Evolutionary conservation across 139 green algal species (phyloP), one percentile per base, ranked within the genome.

Genomic region (Haematococcus lacustris): DNA sequence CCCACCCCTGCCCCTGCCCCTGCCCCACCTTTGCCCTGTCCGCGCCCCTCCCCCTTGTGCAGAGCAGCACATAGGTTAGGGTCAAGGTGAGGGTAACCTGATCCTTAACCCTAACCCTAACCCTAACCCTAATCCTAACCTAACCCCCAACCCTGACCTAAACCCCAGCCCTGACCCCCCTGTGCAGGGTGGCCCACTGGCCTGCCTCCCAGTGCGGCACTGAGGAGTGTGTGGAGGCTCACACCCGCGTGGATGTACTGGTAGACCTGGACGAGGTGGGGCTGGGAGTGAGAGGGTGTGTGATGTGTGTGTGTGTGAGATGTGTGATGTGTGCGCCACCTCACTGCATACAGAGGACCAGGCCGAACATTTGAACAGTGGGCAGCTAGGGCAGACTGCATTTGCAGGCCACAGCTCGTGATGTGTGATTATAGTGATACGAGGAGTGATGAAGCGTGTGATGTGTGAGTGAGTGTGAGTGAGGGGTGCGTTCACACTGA

Each of bases 221-320:
- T 1, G 89, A 96, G 76, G 89, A 93, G 63, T 96, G 90, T 60
- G 86, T 94, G 61, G 90, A 96, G 71, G 89, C 89, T 26, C 90
- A 96, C 78, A 94, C 90, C 34, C 85, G 91, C 38, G 87, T 96
- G 68, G 90, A 96, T 66, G 78, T 96, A 21, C 68, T 86, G 0
- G 88, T 94, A 2, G 81, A 96, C 71, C 64, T 93, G 3, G 35
- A 68, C 25, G 78, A 43, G 61, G 61, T 74, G 25, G 5, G 9
- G 57, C 43, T 53, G 43, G 43, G 17, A 17, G 9, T 53, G 9
- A 9, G 9, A 17, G 9, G 43, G 9, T 17, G 9, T 9, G 9
- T 17, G 17, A 53, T 25, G 17, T 5, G 32, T 33, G 57, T 30
- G 57, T 33, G 21, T 65, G 25, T 9, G 57, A 9, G 17, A 33